Conservation (phyloP, 2,329 filamentous ascomycete species). For the Verticillium klebahnii region DNA sequence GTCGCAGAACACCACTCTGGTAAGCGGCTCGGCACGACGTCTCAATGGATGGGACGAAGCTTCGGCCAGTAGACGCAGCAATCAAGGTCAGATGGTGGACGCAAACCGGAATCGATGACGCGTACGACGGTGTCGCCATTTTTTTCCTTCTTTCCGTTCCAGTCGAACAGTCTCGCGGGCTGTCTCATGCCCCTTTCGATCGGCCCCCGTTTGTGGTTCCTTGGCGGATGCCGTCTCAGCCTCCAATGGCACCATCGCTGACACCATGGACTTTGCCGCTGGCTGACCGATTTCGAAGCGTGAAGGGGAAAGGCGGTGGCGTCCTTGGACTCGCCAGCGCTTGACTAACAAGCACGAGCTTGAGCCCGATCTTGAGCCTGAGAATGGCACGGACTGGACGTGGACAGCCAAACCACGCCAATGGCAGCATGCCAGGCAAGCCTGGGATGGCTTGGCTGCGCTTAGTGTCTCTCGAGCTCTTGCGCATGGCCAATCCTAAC, state of each 20-base stretch:
- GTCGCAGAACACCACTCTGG: not conserved
- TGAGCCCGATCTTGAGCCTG: not conserved
- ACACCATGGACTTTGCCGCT: not conserved
- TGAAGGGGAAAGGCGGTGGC: not conserved
- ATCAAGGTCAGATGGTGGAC: not conserved
- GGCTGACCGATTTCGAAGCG: not conserved
- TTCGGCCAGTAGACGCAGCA: not conserved
- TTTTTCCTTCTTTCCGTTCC: not conserved
- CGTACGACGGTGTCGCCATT: not conserved
- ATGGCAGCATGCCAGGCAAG: not conserved
- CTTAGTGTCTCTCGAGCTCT: not conserved
- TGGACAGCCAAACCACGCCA: not conserved
- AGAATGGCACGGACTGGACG: not conserved
- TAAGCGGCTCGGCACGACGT: not conserved
- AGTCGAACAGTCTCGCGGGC: not conserved
- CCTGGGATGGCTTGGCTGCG: not conserved
- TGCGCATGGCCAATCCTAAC: not conserved
- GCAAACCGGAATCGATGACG: not conserved
- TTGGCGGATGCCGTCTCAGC: not conserved
- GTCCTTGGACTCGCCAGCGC: not conserved
- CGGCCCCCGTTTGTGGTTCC: not conserved
- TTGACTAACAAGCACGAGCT: not conserved
- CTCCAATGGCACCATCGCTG: not conserved
- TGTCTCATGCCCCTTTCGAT: not conserved
- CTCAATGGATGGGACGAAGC: not conserved